Base-by-base conservation (phyloP, 805 yeast genomes). In the Lachancea thermotolerans region DNA sequence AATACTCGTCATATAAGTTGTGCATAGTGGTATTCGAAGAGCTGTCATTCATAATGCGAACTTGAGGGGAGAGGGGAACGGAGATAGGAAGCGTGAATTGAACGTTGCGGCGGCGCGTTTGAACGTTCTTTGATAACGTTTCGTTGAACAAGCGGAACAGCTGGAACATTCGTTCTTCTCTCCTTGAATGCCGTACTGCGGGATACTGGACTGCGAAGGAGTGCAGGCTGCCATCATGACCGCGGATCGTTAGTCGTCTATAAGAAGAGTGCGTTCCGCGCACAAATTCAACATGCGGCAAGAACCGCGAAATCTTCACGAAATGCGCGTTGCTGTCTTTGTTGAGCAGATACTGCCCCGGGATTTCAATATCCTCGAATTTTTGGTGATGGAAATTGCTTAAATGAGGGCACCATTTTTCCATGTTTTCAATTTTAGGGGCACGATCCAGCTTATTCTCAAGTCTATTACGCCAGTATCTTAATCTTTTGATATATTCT, bases 361-460 rank as follows among this genome's bases (percentile, higher is more conserved):
- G 99, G 47, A 93, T 81, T 63, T 93, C 99, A 47, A 93, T 87
- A 41, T 93, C 99, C 63, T 93, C 99, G 60, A 93, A 93, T 66
- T 89, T 91, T 64, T 93, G 98, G 63, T 93, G 96, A 66, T 93
- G 99, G 78, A 95, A 93, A 61, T 90, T 96, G 61, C 95, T 84
- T 64, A 93, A 72, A 56, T 91, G 98, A 12, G 98, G 96, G 57
- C 97, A 89, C 50, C 93, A 73, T 46, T 89, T 80, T 66, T 93
- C 99, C 50, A 93, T 67, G 54, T 89, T 85, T 41, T 89, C 85
- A 54, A 79, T 78, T 27, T 81, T 77, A 46, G 88, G 82, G 47
- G 95, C 76, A 52, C 95, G 75, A 62, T 93, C 98, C 49, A 93
- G 73, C 60, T 86, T 89, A 55, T 86, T 95, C 62, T 93, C 98